Conservation (phyloP, 805 yeast genomes). For the Lipomyces mesembrius region DNA sequence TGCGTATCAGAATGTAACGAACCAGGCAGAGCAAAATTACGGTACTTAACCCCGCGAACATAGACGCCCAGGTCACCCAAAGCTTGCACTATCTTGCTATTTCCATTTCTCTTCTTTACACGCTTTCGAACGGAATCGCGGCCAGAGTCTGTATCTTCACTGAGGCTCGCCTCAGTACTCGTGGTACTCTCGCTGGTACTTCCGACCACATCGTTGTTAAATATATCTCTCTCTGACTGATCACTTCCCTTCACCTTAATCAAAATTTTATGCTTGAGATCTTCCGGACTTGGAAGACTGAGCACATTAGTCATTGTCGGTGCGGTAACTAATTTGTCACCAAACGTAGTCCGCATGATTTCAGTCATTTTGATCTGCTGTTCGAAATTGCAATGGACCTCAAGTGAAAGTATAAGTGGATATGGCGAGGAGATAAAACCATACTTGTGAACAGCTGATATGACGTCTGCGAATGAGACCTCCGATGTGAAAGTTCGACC, state of each 20-base stretch:
- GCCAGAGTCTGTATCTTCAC: conserved; percentile 46
- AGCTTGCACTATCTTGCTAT: conserved; percentile 44
- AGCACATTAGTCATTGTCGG: conserved; percentile 47
- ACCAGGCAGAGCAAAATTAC: conserved; percentile 76
- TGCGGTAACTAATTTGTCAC: conserved; percentile 56
- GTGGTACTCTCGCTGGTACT: conserved; percentile 42
- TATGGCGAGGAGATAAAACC: conserved; percentile 86
- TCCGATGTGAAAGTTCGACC: conserved; percentile 83
- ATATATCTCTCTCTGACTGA: conserved; percentile 29
- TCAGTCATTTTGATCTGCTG: conserved; percentile 67
- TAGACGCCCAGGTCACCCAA: conserved; percentile 71
- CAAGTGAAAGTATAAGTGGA: conserved; percentile 86
- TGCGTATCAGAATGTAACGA: not conserved
- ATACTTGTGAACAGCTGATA: conserved; percentile 75
- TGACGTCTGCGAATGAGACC: conserved; percentile 68
- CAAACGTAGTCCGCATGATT: conserved; percentile 61
- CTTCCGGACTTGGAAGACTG: conserved; percentile 71
- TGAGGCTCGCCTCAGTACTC: conserved; percentile 40
- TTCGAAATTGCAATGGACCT: conserved; percentile 71
- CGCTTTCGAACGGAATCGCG: conserved; percentile 45
- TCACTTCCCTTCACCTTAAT: conserved; percentile 74
- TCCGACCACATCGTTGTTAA: conserved; percentile 6
- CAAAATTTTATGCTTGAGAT: conserved; percentile 70
- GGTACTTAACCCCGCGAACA: conserved; percentile 73
- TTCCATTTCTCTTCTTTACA: conserved; percentile 30